Conservation (phyloP, 805 yeast species). For the Candida berthetii region DNA sequence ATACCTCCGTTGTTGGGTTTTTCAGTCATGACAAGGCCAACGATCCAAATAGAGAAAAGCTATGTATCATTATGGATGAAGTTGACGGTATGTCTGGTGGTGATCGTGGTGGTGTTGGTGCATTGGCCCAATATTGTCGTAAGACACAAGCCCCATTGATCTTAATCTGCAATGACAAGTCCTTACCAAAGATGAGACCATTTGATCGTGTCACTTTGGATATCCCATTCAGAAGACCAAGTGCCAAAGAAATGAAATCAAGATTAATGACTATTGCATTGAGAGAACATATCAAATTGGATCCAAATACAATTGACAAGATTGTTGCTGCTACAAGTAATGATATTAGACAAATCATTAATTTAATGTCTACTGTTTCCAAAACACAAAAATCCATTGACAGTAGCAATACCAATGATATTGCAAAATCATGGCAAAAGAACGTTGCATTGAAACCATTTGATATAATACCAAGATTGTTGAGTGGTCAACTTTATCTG, state of each 20-base stretch:
- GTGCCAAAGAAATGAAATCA: conserved; percentile 72
- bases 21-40: conserved; percentile 34
- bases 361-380: conserved; percentile 79
- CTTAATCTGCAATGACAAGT: conserved; percentile 87
- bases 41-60: conserved; percentile 27
- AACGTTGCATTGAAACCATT: conserved; percentile 88
- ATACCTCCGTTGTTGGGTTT: conserved; percentile 79
- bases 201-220: conserved; percentile 81
- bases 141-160: conserved; percentile 87
- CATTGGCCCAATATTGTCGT: conserved; percentile 79
- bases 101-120: conserved; percentile 98
- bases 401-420: conserved; percentile 53
- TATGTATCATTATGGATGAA: conserved; percentile 95
- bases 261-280: conserved; percentile 87
- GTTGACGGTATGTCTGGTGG: conserved; percentile 99
- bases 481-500: conserved; percentile 56
- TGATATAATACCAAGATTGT: conserved; percentile 70
- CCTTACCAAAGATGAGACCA: conserved; percentile 92
- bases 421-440: conserved; percentile 77
- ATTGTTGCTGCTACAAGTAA: conserved; percentile 80
- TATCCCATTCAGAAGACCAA: conserved; percentile 84
- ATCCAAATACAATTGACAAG: conserved; percentile 75
- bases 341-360: conserved; percentile 93
- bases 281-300: conserved; percentile 75
- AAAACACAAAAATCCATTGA: conserved; percentile 62